Conservation (phyloP, 352 stramenopile genomes). For the Phytophthora ohioensis region DNA sequence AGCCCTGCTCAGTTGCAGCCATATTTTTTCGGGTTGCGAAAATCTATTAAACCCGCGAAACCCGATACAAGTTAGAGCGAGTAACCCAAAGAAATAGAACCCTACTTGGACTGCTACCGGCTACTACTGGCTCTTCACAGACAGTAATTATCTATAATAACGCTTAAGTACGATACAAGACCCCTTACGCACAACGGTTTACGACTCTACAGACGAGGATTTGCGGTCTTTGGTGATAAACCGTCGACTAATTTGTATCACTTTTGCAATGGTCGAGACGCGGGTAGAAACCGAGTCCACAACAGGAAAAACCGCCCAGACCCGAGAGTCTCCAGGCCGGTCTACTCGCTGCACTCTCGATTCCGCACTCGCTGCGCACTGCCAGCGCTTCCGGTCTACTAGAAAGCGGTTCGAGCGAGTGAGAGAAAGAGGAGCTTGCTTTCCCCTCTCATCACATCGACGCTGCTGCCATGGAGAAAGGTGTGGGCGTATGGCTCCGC, state of each 20-base stretch:
- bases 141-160: no score
- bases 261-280: constrained; percentile 5
- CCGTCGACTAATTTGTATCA: constrained; percentile 19
- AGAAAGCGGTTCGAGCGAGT: not conserved
- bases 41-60: constrained; percentile 19
- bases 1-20: constrained; percentile 24
- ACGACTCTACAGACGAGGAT: not conserved
- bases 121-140: no score
- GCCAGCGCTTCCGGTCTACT: constrained; percentile 3
- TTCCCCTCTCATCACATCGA: not conserved
- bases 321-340: not conserved
- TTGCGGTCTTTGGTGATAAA: constrained; percentile 4
- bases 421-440: not conserved
- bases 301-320: constrained; percentile 34
- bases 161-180: not conserved
- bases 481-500: constrained; percentile 80
- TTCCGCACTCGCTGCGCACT: constrained; percentile 14
- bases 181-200: constrained; percentile 8
- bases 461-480: constrained; percentile 72
- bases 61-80: constrained; percentile 17
- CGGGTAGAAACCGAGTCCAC: constrained; percentile 37
- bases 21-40: constrained; percentile 30
- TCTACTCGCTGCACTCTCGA: constrained; percentile 26
- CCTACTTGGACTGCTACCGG: no score
- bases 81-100: constrained; percentile 27